Base-by-base conservation (phyloP, 192 early-diverging fungal species). In the Jimgerdemannia flammicorona region DNA sequence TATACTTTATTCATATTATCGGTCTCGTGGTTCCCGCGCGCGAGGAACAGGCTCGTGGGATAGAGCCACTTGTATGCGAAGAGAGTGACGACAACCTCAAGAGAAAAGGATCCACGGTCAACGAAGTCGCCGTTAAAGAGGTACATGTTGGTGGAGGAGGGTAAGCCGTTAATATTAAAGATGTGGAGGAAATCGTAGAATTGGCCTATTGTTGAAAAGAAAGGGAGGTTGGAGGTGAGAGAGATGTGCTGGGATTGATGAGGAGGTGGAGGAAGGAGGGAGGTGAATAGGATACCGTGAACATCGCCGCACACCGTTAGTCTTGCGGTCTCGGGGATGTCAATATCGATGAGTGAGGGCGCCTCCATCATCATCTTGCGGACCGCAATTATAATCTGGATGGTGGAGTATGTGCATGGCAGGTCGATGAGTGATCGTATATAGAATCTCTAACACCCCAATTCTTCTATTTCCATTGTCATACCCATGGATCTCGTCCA, bases 101-200 rank as follows among this genome's bases (percentile, higher is more conserved):
- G 82, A 17, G 95, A 97, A 84, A 99, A 99, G 44, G 93, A 95
- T 18, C 98, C 98, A 69, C 98, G 93, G 84, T 99, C 98, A 17
- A 99, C 98, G 89, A 99, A 99, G 79, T 99, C 98, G 70, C 98
- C 98, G 84, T 98, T 98, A 81, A 96, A 98, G 80, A 98, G 85
- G 79, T 97, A 98, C 78, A 90, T 87, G 68, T 95, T 93, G 4
- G 84, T 91, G 20, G 87, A 81, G 1, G 93, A 93, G 4, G 98
- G 98, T 66, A 90, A 85, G 4, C 98, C 98, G 82, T 97, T 98
- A 77, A 92, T 84, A 72, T 96, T 88, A 79, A 99, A 97, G 40
- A 99, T 97, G 78, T 99, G 91, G 41, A 97, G 83, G 78, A 99
- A 91, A 75, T 99, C 98, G 78, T 98, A 99, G 85, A 90, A 99